Percentiles rank a stretch among this genome's conserved stretches.
phyloP scores from a whole-genome alignment of 1,139 yeast species.

The Debaryomycetaceae sp. region DNA sequence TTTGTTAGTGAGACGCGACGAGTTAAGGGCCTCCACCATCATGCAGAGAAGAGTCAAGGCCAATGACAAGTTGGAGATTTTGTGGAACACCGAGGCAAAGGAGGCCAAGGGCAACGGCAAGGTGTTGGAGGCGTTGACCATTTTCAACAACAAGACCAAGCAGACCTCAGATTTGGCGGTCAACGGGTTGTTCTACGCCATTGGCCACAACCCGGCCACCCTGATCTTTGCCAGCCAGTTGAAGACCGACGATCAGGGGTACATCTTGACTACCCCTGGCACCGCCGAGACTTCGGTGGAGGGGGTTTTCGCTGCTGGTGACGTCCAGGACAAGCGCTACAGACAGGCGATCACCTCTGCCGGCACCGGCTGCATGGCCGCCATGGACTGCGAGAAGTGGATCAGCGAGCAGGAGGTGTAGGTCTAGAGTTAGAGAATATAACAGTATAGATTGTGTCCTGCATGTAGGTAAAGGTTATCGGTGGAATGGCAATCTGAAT shows the following conservation, averaged over 20 bases:
- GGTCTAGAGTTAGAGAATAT: not conserved
- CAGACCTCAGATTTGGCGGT: slow-evolving; percentile 67
- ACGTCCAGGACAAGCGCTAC: slow-evolving; percentile 93
- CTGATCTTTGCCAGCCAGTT: slow-evolving; percentile 67
- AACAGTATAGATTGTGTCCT: slow-evolving; percentile 1
- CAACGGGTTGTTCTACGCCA: slow-evolving; percentile 94
- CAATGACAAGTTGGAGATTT: slow-evolving; percentile 84
- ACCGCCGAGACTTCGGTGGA: slow-evolving; percentile 79
- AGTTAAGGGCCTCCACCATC: slow-evolving; percentile 87
- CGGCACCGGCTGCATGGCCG: slow-evolving; percentile 99
- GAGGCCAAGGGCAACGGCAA: slow-evolving; percentile 95
- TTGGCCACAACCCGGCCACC: slow-evolving; percentile 97
- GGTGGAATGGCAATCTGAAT: not conserved
- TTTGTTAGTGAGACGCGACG: slow-evolving; percentile 89
- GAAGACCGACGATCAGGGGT: slow-evolving; percentile 82
- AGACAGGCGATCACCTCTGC: slow-evolving; percentile 99
- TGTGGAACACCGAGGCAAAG: slow-evolving; percentile 79
- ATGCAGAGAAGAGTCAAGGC: slow-evolving; percentile 89
- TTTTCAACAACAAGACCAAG: slow-evolving; percentile 70
- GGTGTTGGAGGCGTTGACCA: slow-evolving; percentile 52
- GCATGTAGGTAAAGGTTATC: not conserved
- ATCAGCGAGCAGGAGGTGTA: slow-evolving; percentile 60
- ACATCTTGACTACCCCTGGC: slow-evolving; percentile 85
- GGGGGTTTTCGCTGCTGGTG: slow-evolving; percentile 98
- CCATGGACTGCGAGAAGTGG: slow-evolving; percentile 86